Percentiles rank a stretch among this genome's conserved stretches.
phyloP scores from a whole-genome alignment of 306 rosid species.

The Castanopsis chinensis region DNA sequence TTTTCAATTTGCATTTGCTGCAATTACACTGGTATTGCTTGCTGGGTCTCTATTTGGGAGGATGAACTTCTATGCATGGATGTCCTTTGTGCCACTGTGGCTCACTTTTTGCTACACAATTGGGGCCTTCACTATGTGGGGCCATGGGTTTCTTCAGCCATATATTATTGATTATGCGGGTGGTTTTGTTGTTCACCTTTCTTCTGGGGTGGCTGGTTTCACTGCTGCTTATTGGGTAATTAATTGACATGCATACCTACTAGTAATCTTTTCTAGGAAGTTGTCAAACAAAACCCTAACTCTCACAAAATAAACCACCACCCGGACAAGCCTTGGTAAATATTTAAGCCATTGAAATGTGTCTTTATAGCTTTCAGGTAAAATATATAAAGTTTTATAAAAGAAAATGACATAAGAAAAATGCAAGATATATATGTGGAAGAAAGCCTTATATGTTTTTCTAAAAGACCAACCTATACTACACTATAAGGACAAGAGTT shows the following conservation, averaged over 20 bases:
- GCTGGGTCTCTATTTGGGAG: conserved; percentile 78
- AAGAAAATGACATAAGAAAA: too few relatives aligned
- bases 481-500: too few relatives aligned
- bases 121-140: conserved; percentile 76
- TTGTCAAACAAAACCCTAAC: not conserved
- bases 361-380: too few relatives aligned
- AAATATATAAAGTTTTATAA: too few relatives aligned
- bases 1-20: conserved; percentile 70
- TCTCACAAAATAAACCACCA: not conserved
- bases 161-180: conserved; percentile 65
- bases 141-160: conserved; percentile 35
- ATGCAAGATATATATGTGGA: too few relatives aligned
- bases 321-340: too few relatives aligned
- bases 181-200: conserved; percentile 72
- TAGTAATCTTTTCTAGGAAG: not conserved
- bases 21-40: conserved; percentile 71
- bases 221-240: conserved; percentile 78
- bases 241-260: not conserved
- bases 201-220: conserved; percentile 79
- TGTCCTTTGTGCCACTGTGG: conserved; percentile 80
- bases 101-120: conserved; percentile 54
- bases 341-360: too few relatives aligned
- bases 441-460: too few relatives aligned
- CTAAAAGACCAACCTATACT: too few relatives aligned
- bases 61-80: conserved; percentile 75